Evolutionary conservation across 257 asterid species (phyloP).

Genomic region (Lycium ferocissimum): DNA sequence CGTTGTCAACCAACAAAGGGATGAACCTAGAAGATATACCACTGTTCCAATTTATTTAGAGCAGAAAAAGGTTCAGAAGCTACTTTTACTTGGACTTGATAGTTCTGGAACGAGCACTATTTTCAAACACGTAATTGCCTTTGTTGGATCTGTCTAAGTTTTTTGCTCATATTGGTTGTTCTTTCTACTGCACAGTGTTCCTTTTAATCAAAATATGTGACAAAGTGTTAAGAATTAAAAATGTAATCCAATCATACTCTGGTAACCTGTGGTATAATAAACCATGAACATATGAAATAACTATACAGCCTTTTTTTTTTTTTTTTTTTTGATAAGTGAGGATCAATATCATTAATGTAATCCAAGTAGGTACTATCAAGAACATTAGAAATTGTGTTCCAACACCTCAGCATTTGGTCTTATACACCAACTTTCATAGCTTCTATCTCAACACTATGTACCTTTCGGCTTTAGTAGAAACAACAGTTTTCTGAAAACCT

Average conservation of each 20-base stretch:
- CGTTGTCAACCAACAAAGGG: slow-evolving; percentile 68
- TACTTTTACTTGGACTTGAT: slow-evolving; percentile 79
- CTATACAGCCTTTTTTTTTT: no score
- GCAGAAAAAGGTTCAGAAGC: slow-evolving; percentile 71
- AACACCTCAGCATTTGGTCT: background rate
- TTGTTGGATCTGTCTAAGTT: background rate
- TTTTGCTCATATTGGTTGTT: no score
- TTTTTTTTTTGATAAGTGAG: no score
- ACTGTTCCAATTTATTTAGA: slow-evolving; percentile 67
- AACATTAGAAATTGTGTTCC: background rate
- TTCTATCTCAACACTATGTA: background rate
- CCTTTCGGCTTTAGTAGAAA: background rate
- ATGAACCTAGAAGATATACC: slow-evolving; percentile 71
- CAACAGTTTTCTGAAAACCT: background rate
- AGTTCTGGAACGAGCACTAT: slow-evolving; percentile 95
- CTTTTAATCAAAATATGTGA: no score
- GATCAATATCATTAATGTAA: no score
- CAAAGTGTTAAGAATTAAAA: no score
- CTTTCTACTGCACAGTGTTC: no score
- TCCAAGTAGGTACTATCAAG: no score
- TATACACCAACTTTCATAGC: no score
- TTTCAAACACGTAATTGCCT: slow-evolving; percentile 73
- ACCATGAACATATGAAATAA: no score
- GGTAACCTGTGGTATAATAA: no score
- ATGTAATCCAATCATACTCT: no score